Percentiles rank a stretch among this genome's conserved stretches.
Conservation (phyloP, 768 basidiomycete genomes). For the Lactarius psammicola region DNA sequence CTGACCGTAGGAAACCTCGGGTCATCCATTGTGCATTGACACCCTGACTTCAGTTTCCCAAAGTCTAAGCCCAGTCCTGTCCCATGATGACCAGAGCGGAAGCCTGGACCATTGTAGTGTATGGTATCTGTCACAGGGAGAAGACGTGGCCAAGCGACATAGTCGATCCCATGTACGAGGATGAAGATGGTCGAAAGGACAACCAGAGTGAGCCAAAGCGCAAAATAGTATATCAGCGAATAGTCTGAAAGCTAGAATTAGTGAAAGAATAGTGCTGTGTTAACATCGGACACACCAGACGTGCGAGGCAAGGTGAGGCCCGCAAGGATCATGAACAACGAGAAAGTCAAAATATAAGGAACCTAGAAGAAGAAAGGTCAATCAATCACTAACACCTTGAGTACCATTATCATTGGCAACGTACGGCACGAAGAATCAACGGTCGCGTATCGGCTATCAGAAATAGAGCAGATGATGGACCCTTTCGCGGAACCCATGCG, state of each 20-base stretch:
- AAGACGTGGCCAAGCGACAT: slow-evolving; percentile 92
- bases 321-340: slow-evolving; percentile 84
- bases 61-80: slow-evolving; percentile 56
- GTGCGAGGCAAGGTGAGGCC: slow-evolving; percentile 83
- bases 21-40: slow-evolving; percentile 43
- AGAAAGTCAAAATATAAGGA: slow-evolving; percentile 78
- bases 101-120: slow-evolving; percentile 87
- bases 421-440: slow-evolving; percentile 78
- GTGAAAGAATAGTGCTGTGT: slow-evolving; percentile 2
- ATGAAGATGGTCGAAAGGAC: slow-evolving; percentile 68
- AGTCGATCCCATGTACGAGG: slow-evolving; percentile 83
- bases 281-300: slow-evolving; percentile 58
- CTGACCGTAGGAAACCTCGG: slow-evolving; percentile 35
- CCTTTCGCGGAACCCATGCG: slow-evolving; percentile 80
- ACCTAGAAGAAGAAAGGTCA: slow-evolving; percentile 48
- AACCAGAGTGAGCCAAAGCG: slow-evolving; percentile 74
- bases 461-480: slow-evolving; percentile 65
- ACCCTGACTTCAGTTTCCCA: slow-evolving; percentile 37
- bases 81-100: slow-evolving; percentile 71
- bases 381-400: slow-evolving; percentile 7
- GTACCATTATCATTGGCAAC: slow-evolving; percentile 33
- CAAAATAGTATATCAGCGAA: slow-evolving; percentile 79
- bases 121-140: slow-evolving; percentile 76
- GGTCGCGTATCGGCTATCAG: slow-evolving; percentile 78
- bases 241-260: slow-evolving; percentile 55